Conservation (phyloP, 202 grass and related monocot species). For the Sporobolus alterniflorus region DNA sequence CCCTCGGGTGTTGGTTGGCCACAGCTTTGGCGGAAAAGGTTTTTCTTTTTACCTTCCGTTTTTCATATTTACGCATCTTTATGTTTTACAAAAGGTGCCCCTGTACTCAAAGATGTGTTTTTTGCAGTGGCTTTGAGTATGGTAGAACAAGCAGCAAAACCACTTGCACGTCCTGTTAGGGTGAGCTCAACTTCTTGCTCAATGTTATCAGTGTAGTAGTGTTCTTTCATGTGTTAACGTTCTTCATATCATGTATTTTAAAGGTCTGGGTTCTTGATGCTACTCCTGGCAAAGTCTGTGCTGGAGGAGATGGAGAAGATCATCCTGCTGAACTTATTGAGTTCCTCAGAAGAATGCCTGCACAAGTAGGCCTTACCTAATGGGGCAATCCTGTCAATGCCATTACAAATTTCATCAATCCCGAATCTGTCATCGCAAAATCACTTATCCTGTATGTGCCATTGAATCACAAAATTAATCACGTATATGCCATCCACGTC, state of each 20-base stretch:
- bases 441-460: background rate
- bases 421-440: background rate
- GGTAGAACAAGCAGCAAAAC: conserved; percentile 99
- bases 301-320: conserved; percentile 94
- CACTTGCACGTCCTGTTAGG: conserved; percentile 87
- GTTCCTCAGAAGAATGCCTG: conserved; percentile 79
- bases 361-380: conserved; percentile 59
- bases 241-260: conserved; percentile 22
- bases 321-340: conserved; percentile 92
- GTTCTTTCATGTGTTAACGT: conserved; percentile 1
- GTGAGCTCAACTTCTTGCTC: conserved; percentile 45
- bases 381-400: too few relatives aligned
- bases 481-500: background rate
- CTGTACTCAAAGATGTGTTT: conserved; percentile 14
- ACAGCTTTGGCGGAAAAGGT: conserved; percentile 99
- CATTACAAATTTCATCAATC: background rate
- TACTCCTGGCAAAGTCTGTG: conserved; percentile 88
- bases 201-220: background rate
- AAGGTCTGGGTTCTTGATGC: conserved; percentile 99
- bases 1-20: conserved; percentile 91
- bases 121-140: conserved; percentile 93
- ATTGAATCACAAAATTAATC: background rate
- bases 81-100: background rate
- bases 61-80: background rate
- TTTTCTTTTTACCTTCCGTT: conserved; percentile 17